Base-by-base conservation (phyloP, 1,284 basidiomycete genomes). In the Neotropicomus parvogracilis region DNA sequence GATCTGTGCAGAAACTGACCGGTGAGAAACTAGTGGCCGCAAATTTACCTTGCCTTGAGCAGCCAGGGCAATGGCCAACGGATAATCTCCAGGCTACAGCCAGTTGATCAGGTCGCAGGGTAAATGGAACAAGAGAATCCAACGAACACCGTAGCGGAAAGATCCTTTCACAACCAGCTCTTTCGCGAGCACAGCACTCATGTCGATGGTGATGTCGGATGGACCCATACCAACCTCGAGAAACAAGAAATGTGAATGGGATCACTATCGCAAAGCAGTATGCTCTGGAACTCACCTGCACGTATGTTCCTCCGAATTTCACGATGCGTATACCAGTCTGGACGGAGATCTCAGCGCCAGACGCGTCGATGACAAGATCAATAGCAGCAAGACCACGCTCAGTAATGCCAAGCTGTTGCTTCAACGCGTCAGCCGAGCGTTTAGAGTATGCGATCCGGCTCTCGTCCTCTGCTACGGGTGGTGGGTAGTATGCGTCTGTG, bases 11-110 rank as follows among this genome's bases (percentile, higher is more conserved):
- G 29, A 41, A 56, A 65, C 70, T 60, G 65, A 86, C 82, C 91
- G 77, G 65, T 94, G 91, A 6, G 93, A 92, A 44, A 97, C 88
- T 33, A 97, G 76, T 12, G 91, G 86, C 69, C 89, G 93, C 55
- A 97, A 75, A 69, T 95, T 77, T 61, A 97, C 80, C 63, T 86
- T 85, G 39, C 90, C 90, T 52, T 78, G 79, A 11, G 85, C 72
- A 29, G 87, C 88, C 33, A 97, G 78, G 17, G 88, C 78, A 59
- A 95, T 88, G 16, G 91, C 91, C 57, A 91, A 78, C 31, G 84
- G 81, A 67, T 95, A 95, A 71, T 88, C 85, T 21, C 89, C 91
- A 39, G 88, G 81, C 86, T 88, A 60, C 33, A 31, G 11, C 6
- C 28, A 26, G n/a, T n/a, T n/a, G n/a, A 39, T 51, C 34, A 66